These are phyloP conservation scores for Linnemannia exigua DNA, from an alignment of 192 early-diverging fungal species.

Conservation along the genomic window DNA sequence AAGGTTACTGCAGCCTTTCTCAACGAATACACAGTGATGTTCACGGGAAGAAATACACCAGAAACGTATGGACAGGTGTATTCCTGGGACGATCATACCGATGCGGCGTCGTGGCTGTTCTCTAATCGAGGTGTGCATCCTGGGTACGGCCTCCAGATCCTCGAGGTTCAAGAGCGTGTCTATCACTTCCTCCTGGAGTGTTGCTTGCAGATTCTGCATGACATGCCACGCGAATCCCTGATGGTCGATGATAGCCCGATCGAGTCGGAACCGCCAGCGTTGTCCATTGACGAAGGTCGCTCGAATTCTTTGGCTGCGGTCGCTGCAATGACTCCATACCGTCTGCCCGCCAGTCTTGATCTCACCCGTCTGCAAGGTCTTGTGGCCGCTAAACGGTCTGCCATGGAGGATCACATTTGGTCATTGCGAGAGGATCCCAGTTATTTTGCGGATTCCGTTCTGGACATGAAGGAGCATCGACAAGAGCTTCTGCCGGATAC, in stretches of 20 bases:
- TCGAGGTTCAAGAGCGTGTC: constrained; percentile 39
- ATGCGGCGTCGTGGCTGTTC: constrained; percentile 25
- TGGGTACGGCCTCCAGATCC: constrained; percentile 33
- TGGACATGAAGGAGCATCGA: constrained; percentile 48
- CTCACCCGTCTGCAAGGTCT: constrained; percentile 30
- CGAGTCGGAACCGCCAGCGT: constrained; percentile 30
- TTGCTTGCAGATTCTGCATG: constrained; percentile 39
- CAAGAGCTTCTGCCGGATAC: constrained; percentile 28
- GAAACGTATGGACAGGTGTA: constrained; percentile 38
- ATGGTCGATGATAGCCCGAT: constrained; percentile 27
- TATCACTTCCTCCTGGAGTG: constrained; percentile 39
- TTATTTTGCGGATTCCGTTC: constrained; percentile 27
- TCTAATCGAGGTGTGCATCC: constrained; percentile 17
- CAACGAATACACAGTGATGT: constrained; percentile 47
- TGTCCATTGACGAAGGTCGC: constrained; percentile 31
- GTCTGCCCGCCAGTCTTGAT: constrained; percentile 27
- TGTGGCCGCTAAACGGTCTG: constrained; percentile 31
- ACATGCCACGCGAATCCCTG: constrained; percentile 20
- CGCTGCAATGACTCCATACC: constrained; percentile 26
- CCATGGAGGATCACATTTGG: constrained; percentile 42
- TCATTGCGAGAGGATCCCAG: constrained; percentile 44
- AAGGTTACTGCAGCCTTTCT: constrained; percentile 35
- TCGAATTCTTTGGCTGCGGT: constrained; percentile 16
- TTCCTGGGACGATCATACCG: constrained; percentile 26
- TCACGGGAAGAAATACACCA: constrained; percentile 35